A percentile compares a stretch with the other conserved stretches of the same genome.
phyloP scores from a whole-genome alignment of 2,329 filamentous ascomycete genomes.

The Pseudogymnoascus sp. region DNA sequence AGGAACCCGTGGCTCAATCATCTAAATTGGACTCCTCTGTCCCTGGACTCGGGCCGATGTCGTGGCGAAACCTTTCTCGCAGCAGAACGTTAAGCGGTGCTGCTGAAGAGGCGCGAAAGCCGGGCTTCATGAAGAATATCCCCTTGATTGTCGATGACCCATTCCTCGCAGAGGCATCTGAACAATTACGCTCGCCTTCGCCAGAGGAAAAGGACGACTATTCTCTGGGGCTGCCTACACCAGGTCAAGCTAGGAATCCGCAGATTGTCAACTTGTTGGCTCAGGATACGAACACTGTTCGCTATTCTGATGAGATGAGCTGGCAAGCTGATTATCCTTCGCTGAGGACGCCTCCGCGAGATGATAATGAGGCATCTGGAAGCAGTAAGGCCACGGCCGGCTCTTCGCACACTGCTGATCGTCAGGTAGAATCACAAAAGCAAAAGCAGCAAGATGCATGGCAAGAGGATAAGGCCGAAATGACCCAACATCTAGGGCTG shows the following conservation, averaged over 20 bases:
- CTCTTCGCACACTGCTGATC: not conserved
- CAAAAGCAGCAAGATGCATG: not conserved
- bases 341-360: not conserved
- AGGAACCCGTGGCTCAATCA: not conserved
- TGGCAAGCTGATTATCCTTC: slow-evolving; percentile 10
- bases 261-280: not conserved
- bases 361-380: not conserved
- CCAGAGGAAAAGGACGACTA: slow-evolving; percentile 20
- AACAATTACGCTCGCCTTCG: slow-evolving; percentile 15
- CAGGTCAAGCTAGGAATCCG: slow-evolving; percentile 13
- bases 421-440: not conserved
- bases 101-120: slow-evolving; percentile 10
- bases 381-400: not conserved
- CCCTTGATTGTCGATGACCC: slow-evolving; percentile 15
- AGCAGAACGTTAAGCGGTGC: not conserved
- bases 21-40: not conserved
- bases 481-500: not conserved
- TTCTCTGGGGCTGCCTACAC: slow-evolving; percentile 17
- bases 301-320: slow-evolving; percentile 10
- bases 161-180: slow-evolving; percentile 15
- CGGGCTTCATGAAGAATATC: not conserved
- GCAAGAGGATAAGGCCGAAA: not conserved
- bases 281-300: not conserved
- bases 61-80: not conserved
- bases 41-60: not conserved